Conservation (phyloP, 805 yeast species). For the Saturnispora bothae region DNA sequence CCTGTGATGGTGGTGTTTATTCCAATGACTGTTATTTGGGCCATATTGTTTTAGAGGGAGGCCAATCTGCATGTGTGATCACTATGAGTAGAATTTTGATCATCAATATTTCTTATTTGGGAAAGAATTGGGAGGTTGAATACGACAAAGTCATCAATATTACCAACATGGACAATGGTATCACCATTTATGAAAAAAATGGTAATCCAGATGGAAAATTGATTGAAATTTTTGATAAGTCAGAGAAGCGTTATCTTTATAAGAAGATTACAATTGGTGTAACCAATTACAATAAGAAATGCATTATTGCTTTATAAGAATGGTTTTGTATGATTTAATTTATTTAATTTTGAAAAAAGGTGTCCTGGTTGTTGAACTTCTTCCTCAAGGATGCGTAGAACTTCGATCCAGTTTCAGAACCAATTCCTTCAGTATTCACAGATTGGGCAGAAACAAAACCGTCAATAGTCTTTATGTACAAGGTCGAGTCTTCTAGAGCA, state of each 20-base stretch:
- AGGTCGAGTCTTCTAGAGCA: slow-evolving; percentile 8
- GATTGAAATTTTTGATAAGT: slow-evolving; percentile 65
- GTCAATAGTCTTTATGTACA: slow-evolving; percentile 29
- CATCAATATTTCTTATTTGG: slow-evolving; percentile 50
- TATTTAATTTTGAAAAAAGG: background rate
- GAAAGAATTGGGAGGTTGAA: slow-evolving; percentile 59
- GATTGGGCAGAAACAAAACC: slow-evolving; percentile 29
- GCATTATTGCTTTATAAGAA: slow-evolving; percentile 21
- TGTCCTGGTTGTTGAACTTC: slow-evolving; percentile 31
- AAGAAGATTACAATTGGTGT: slow-evolving; percentile 72
- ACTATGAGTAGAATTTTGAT: slow-evolving; percentile 63
- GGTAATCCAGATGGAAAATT: slow-evolving; percentile 36
- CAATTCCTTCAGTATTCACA: slow-evolving; percentile 47
- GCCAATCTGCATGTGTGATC: slow-evolving; percentile 65
- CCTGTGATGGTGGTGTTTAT: slow-evolving; percentile 70
- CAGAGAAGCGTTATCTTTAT: slow-evolving; percentile 57
- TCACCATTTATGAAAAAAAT: slow-evolving; percentile 47
- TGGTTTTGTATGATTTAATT: no score
- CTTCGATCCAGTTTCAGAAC: slow-evolving; percentile 32
- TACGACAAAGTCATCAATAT: slow-evolving; percentile 61
- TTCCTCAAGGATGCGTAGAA: slow-evolving; percentile 37
- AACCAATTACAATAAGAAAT: slow-evolving; percentile 54
- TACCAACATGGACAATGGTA: slow-evolving; percentile 69
- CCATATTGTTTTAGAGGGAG: slow-evolving; percentile 74
- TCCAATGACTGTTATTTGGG: slow-evolving; percentile 71